Base-by-base conservation (phyloP, 768 basidiomycete species). In the Hygrophoropsis aurantiaca region DNA sequence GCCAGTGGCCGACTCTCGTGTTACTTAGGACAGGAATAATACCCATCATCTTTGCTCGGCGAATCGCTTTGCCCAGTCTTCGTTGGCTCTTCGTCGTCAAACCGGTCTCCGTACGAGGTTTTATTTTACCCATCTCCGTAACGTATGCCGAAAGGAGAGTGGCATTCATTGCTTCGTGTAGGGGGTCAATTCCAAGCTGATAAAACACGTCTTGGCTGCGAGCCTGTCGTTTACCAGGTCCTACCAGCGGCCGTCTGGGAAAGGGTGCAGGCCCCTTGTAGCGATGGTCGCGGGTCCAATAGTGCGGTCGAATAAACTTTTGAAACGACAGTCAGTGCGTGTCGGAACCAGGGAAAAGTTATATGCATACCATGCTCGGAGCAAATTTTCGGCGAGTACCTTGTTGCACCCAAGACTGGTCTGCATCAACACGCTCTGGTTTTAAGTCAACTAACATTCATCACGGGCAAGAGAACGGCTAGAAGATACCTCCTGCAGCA, bases 1-100 rank as follows among this genome's bases (percentile, higher is more conserved):
- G 36, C 36, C 36, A 38, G 36, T 38, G 36, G n/a, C 36, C 36
- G 40, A 62, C 45, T 3, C 62, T 56, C 19, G 62, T 57, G 23
- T 53, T 60, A 37, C 69, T 70, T 37, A 68, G 66, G 44, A 70
- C 53, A 4, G 91, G 87, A 44, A 95, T 80, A 47, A 91, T 61
- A 33, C 94, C 94, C 89, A 95, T 94, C 77, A 85, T 85, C 69
- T 87, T 90, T 49, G 94, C 88, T 49, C 94, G 74, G 37, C 88
- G 82, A 48, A 97, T 85, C 36, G 93, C 89, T 67, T 92, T 92
- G 49, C 81, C 87, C 4, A 97, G 56, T 50, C 75, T 74, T 36
- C 90, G 78, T 64, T 97, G 94, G 45, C 72, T 86, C 68, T 82
- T 84, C 66, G 81, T 77, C 2, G 93, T 92, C 37, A 97, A 72